Evolutionary conservation across 208 protist species (phyloP), one percentile per base, ranked within the genome.

Genomic region (Leishmania martiniquensis): DNA sequence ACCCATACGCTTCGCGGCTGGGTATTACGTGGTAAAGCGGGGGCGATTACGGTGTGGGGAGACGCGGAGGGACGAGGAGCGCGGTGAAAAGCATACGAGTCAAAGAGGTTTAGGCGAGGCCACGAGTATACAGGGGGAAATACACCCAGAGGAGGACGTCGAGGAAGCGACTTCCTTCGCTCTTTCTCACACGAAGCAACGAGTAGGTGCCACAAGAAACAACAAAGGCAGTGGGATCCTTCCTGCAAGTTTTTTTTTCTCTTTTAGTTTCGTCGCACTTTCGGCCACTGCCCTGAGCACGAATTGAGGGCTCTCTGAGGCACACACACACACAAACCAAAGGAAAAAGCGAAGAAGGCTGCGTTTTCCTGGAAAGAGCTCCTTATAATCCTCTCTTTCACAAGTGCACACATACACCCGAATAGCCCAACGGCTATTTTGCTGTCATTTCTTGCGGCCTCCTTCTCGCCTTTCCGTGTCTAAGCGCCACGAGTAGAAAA

Each of bases 321-420:
- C 9, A 12, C n/a, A n/a, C n/a, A n/a, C n/a, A n/a, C n/a, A n/a
- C n/a, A 9, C 7, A 51, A 69, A 45, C 45, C 13, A 45, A 49
- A 34, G 15, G 29, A 62, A 62, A n/a, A 37, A 29, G 34, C 29
- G 34, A 62, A 37, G 29, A 32, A 62, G 29, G 20, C 57, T 29
- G 9, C 57, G 57, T 62, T n/a, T 25, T n/a, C 57, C 34, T 62
- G 12, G 57, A 62, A 62, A 62, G 57, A 62, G 57, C 57, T 62
- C 13, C 9, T 62, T 62, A 62, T 62, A 62, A 32, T 29, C 15
- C 20, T 62, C 29, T 62, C 57, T 57, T 57, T 57, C 57, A 62
- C 57, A 34, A 37, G 34, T 29, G 57, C 20, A 37, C 57, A 62
- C 29, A 6, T 62, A 62, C 57, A 62, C 57, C 15, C 57, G 20